Evolutionary conservation across 164 flowering plant species (phyloP).

Genomic region (Stephania yunnanensis): DNA sequence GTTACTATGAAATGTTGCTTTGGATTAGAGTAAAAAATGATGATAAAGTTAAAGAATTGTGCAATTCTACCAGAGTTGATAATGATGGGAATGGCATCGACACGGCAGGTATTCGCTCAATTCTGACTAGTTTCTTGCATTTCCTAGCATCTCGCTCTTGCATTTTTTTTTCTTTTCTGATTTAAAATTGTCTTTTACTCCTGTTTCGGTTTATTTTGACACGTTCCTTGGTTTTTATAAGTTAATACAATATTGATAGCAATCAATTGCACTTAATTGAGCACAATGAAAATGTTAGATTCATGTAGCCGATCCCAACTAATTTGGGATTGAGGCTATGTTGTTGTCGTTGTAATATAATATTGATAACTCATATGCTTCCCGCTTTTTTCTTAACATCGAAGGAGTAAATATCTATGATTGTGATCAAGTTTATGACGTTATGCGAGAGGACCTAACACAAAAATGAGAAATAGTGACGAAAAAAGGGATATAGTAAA

Average conservation of each 20-base stretch:
- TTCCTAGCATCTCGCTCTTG: slow-evolving; percentile 2
- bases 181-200: not conserved
- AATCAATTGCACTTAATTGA: no score
- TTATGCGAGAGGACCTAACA: no score
- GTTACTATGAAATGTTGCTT: slow-evolving; percentile 86
- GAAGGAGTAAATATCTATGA: no score
- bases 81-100: slow-evolving; percentile 24
- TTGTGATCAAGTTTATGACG: no score
- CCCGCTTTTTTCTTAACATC: not conserved
- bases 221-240: not conserved
- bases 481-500: no score
- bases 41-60: slow-evolving; percentile 60
- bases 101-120: slow-evolving; percentile 40
- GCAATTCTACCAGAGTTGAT: slow-evolving; percentile 23
- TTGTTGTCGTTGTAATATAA: no score
- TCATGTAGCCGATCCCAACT: no score
- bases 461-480: no score
- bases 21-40: slow-evolving; percentile 43
- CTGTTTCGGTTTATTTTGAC: not conserved
- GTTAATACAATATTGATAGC: not conserved
- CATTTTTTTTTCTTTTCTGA: not conserved
- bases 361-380: not conserved
- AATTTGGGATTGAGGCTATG: no score
- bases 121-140: not conserved
- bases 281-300: no score